Evolutionary conservation across 257 asterid species (phyloP).

Genomic region (Solanum pimpinellifolium): DNA sequence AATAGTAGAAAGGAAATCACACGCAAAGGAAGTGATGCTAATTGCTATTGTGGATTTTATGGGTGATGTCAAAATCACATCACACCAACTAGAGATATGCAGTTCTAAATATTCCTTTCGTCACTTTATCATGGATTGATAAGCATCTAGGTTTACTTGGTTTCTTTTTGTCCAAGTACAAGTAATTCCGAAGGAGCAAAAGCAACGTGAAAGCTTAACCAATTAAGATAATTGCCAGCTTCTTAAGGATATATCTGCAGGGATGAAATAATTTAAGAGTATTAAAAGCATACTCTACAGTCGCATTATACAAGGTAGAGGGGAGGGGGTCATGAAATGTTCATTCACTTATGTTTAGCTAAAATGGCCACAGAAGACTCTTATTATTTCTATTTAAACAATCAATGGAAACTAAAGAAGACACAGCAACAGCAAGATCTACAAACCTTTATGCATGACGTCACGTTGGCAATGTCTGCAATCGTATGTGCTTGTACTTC

Average conservation of each 20-base stretch:
- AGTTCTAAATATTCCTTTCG: neutral
- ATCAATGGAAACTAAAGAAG: neutral
- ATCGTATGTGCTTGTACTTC: constrained; percentile 73
- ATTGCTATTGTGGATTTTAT: neutral
- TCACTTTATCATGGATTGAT: neutral
- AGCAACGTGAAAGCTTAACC: neutral
- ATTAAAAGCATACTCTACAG: neutral
- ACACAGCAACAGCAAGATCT: neutral
- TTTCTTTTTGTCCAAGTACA: neutral
- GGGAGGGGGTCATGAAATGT: neutral
- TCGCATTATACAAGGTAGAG: neutral
- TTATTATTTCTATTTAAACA: neutral
- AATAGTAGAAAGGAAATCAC: neutral
- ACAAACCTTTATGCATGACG: neutral
- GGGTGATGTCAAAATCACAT: neutral
- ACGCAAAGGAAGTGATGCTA: neutral
- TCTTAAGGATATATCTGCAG: neutral
- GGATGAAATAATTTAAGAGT: neutral
- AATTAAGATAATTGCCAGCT: neutral
- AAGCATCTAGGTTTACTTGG: neutral
- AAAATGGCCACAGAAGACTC: neutral
- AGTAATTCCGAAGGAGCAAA: neutral
- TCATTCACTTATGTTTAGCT: neutral
- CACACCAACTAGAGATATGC: neutral
- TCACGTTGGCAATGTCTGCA: constrained; percentile 67